phyloP scores from a whole-genome alignment of 176 grass and related monocot genomes.

The Saccharum spontaneum region DNA sequence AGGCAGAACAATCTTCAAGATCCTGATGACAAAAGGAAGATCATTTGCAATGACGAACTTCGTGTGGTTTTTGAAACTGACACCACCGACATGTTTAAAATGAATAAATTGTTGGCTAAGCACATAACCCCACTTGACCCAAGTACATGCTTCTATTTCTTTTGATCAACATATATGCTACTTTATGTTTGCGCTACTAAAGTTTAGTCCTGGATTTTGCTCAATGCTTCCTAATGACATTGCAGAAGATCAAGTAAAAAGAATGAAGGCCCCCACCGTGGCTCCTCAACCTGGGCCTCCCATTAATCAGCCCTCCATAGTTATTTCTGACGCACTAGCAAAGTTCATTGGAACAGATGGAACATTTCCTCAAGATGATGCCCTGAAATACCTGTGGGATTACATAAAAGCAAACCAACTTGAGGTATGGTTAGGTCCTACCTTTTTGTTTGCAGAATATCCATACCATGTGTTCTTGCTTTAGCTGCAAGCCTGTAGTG shows the following conservation, averaged over 20 bases:
- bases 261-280: conserved; percentile 38
- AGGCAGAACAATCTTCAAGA: conserved; percentile 98
- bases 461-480: not conserved
- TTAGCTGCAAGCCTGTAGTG: not conserved
- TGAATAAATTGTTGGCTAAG: conserved; percentile 99
- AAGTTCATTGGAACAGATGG: conserved; percentile 74
- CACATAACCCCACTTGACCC: conserved; percentile 88
- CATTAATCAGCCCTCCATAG: conserved; percentile 34
- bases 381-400: conserved; percentile 72
- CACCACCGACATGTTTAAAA: conserved; percentile 99
- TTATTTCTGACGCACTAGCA: conserved; percentile 81
- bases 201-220: not conserved
- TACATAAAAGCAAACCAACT: conserved; percentile 92
- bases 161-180: conserved; percentile 26
- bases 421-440: conserved; percentile 49
- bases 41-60: conserved; percentile 97
- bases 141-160: conserved; percentile 40
- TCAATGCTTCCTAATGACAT: conserved; percentile 35
- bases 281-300: conserved; percentile 40
- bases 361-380: conserved; percentile 58
- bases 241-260: conserved; percentile 66
- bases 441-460: not conserved
- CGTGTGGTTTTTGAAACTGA: conserved; percentile 90
- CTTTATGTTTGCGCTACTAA: conserved; percentile 11
- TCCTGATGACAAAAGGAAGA: conserved; percentile 97